Base-by-base conservation (phyloP, 192 early-diverging fungal species). In the Entomortierella parvispora region DNA sequence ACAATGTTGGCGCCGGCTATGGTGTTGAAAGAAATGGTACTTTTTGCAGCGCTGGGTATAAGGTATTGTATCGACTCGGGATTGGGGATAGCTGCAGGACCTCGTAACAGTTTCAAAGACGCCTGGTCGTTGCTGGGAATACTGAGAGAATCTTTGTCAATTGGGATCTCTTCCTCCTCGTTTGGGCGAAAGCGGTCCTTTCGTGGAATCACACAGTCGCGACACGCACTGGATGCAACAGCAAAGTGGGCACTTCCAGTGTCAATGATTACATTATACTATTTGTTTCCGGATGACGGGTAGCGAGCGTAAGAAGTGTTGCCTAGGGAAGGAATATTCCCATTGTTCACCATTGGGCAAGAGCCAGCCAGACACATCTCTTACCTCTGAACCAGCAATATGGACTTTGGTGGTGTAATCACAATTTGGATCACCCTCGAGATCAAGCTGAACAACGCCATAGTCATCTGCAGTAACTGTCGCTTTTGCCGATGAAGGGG, bases 231-330 rank as follows among this genome's bases (percentile, higher is more conserved):
- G 6, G 74, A 68, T 12, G 65, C 74, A 9, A 77, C 55, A 1
- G 74, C 74, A 37, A 77, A 77, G 23, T 77, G 74, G 0, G 74
- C 59, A 46, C 74, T 77, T 10, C 74, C 74, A 0, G 74, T 77
- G 11, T 77, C 74, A 14, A 77, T 77, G 33, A 77, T 77, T 1
- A 77, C 74, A 47, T 77, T 77, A 20, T 62, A 77, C 74, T 77
- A 50, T 23, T 5, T 14, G 9, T 3, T 14, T 0, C 32, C 22
- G 8, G 26, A 47, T 31, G 25, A n/a, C 23, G 2, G 29, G 31
- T 18, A 48, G 2, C 5, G 3, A n/a, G 14, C 4, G 51, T 49
- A 26, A 50, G 46, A 1, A 15, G 31, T 2, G n/a, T 8, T 48
- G 47, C 44, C 18, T 23, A 33, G 6, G 29, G 4, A 55, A 31